Conservation (phyloP, 2,329 filamentous ascomycete genomes). For the Chrysosphaeria jannelii region DNA sequence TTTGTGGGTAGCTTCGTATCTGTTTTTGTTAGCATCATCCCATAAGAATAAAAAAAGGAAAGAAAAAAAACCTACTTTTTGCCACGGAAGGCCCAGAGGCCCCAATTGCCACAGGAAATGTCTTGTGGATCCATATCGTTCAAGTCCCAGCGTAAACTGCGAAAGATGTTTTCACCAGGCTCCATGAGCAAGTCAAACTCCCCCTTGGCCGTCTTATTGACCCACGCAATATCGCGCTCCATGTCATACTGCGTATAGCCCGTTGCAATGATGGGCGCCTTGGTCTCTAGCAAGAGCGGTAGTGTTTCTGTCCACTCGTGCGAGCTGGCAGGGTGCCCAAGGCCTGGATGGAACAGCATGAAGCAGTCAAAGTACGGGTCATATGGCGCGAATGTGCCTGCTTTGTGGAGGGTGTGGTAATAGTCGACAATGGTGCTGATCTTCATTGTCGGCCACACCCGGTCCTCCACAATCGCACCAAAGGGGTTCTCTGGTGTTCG, state of each 20-base stretch:
- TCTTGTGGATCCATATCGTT: slow-evolving; percentile 90
- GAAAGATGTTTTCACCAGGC: slow-evolving; percentile 79
- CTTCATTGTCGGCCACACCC: slow-evolving; percentile 69
- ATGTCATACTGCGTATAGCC: slow-evolving; percentile 93
- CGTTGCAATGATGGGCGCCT: slow-evolving; percentile 77
- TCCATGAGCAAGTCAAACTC: slow-evolving; percentile 82
- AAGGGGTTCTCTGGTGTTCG: slow-evolving; percentile 71
- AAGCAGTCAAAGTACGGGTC: slow-evolving; percentile 98
- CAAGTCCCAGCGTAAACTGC: slow-evolving; percentile 85
- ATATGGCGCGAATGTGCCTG: slow-evolving; percentile 72
- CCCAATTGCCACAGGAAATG: slow-evolving; percentile 88
- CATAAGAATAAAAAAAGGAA: slow-evolving; percentile 1
- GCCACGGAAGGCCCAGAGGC: slow-evolving; percentile 84
- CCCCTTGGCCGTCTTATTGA: slow-evolving; percentile 54
- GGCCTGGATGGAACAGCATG: slow-evolving; percentile 82
- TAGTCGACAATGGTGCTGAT: slow-evolving; percentile 96
- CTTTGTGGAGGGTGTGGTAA: slow-evolving; percentile 84
- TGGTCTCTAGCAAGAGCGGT: slow-evolving; percentile 74
- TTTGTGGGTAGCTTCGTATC: slow-evolving; percentile 5
- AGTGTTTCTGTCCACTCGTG: slow-evolving; percentile 87
- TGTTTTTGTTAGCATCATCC: slow-evolving; percentile 1
- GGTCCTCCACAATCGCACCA: slow-evolving; percentile 77
- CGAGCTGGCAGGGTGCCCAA: slow-evolving; percentile 76
- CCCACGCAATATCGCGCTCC: slow-evolving; percentile 74
- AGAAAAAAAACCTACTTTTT: slow-evolving; percentile 40